Evolutionary conservation across 2,329 filamentous ascomycete species (phyloP), one percentile per base, ranked within the genome.

Genomic region (Paraphoma chrysanthemicola): DNA sequence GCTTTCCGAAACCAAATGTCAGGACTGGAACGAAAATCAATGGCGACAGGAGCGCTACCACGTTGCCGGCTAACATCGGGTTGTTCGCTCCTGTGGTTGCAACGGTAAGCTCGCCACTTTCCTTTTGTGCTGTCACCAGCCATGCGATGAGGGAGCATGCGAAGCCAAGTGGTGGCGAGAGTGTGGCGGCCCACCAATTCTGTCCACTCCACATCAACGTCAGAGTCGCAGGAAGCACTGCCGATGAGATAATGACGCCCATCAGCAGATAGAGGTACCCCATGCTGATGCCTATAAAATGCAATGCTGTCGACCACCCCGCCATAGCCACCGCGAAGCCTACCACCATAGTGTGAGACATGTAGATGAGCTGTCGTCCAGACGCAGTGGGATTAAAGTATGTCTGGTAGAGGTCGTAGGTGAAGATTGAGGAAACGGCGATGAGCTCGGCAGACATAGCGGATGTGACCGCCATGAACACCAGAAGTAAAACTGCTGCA

Each of bases 391-490:
- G 92, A 61, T 95, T 90, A 79, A 96, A 85, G 74, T 96, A 96
- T 1, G 90, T 92, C 59, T 93, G 89, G 78, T 95, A 96, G 63
- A 95, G 84, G 70, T 96, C 92, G 73, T 95, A 96, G 0, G 92
- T 96, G 77, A 89, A 88, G 76, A 96, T 96, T 8, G 90, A 93
- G 1, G 90, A 94, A 1, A 96, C 91, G 2, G 93, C 91, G 55
- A 97, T 94, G 6, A 96, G 80, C 73, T 96, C 90, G 0, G 92
- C 89, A 1, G 90, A 93, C 61, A 90, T 90, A 0, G 92, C 90
- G 1, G 88, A 92, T 0, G 93, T 96, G 18, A 96, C 92, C 18
- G 93, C 93, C 88, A 96, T 92, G 81, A 96, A 96, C 51, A 96
- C 85, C 62, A 96, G 87, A 10, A 97, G 79, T 1, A 96, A 83